Evolutionary conservation across 371 early-diverging fungal genomes (phyloP).

Genomic region (Mucor irregularis): DNA sequence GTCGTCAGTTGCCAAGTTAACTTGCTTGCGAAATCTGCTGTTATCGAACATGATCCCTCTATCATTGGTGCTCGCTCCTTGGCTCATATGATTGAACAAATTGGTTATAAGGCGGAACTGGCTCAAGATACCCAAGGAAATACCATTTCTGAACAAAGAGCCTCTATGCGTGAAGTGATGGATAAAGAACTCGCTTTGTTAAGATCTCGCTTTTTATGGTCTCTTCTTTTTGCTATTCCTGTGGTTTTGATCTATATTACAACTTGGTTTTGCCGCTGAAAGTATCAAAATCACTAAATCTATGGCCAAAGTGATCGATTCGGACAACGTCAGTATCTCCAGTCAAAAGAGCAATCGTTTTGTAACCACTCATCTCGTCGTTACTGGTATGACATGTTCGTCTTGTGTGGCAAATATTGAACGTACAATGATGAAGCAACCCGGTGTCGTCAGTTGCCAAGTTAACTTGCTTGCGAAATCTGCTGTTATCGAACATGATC

Average conservation of each 20-base stretch:
- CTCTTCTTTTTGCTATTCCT: conserved; percentile 62
- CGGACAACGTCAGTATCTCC: conserved; percentile 8
- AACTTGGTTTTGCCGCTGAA: conserved; percentile 55
- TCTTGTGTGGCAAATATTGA: conserved; percentile 81
- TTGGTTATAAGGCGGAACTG: conserved; percentile 60
- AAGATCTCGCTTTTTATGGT: conserved; percentile 50
- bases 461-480: conserved; percentile 70
- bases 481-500: conserved; percentile 62
- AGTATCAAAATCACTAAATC: conserved; percentile 49
- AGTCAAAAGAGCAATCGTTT: conserved; percentile 7
- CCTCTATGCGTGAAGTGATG: conserved; percentile 50
- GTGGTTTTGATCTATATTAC: conserved; percentile 50
- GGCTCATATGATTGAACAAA: conserved; percentile 58
- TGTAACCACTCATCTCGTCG: conserved; percentile 43
- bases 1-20: conserved; percentile 66
- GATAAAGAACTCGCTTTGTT: conserved; percentile 46
- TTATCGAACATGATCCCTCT: conserved; percentile 58
- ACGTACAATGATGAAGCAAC: conserved; percentile 43
- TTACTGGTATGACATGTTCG: conserved; percentile 84
- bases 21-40: conserved; percentile 63
- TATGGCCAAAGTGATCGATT: neutral
- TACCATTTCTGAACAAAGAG: conserved; percentile 36
- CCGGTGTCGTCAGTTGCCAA: conserved; percentile 60
- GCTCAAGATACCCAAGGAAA: conserved; percentile 34
- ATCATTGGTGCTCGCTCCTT: conserved; percentile 51